Evolutionary conservation across 2,329 filamentous ascomycete genomes (phyloP).

Genomic region (Exophiala viscosa): DNA sequence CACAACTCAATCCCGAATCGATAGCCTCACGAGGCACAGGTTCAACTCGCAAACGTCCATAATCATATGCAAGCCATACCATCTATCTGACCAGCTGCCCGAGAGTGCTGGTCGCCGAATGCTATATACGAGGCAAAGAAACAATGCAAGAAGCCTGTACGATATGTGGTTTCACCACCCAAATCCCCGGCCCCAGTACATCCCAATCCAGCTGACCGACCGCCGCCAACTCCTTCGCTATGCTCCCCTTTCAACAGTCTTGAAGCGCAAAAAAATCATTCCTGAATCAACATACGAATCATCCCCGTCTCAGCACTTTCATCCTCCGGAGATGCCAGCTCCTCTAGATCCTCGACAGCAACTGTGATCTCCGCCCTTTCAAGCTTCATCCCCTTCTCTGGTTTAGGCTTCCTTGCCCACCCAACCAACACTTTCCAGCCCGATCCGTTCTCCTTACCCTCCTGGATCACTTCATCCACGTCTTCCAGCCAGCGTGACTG

Average conservation of each 20-base stretch:
- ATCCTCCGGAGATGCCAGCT: constrained; percentile 8
- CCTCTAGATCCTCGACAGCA: constrained; percentile 19
- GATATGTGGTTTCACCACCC: neutral
- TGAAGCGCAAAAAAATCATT: constrained; percentile 6
- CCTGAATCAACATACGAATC: constrained; percentile 22
- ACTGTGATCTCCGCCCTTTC: constrained; percentile 21
- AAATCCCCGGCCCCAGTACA: neutral
- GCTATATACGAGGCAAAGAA: too few relatives aligned
- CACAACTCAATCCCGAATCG: too few relatives aligned
- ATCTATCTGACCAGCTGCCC: neutral
- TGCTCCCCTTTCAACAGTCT: neutral
- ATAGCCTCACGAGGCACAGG: too few relatives aligned
- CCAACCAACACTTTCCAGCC: constrained; percentile 61
- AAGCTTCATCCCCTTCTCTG: constrained; percentile 2
- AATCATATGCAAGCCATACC: neutral
- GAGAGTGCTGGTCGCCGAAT: too few relatives aligned
- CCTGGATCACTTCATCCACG: constrained; percentile 56
- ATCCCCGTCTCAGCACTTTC: constrained; percentile 17
- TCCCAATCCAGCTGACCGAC: neutral
- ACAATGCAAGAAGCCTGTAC: neutral
- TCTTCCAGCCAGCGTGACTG: constrained; percentile 49
- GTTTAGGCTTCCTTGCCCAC: constrained; percentile 53
- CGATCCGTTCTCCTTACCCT: constrained; percentile 55
- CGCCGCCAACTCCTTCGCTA: neutral
- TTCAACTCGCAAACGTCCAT: too few relatives aligned